Evolutionary conservation across 108 stramenopile genomes (phyloP).

Genomic region (Nannochloropsis oceanica): DNA sequence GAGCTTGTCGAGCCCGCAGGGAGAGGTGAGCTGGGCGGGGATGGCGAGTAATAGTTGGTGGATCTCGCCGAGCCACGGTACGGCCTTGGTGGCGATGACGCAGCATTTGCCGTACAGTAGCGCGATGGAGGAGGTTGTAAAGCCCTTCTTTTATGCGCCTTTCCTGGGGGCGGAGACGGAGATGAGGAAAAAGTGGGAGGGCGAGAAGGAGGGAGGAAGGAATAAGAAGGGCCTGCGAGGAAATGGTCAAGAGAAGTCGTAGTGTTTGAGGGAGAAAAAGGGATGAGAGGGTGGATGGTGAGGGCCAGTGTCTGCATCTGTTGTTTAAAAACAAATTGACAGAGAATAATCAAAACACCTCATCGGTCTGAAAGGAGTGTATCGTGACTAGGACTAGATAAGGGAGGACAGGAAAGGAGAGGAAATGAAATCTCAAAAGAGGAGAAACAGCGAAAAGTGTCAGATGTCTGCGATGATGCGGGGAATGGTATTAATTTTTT

Average conservation of each 20-base stretch:
- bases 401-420: too few relatives aligned
- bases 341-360: too few relatives aligned
- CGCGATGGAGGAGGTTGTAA: not conserved
- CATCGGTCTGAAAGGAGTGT: too few relatives aligned
- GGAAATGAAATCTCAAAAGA: too few relatives aligned
- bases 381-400: too few relatives aligned
- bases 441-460: too few relatives aligned
- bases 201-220: not conserved
- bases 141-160: not conserved
- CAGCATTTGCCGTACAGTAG: not conserved
- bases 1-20: not conserved
- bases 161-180: not conserved
- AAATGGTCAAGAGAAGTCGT: not conserved
- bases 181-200: not conserved
- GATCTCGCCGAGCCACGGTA: not conserved
- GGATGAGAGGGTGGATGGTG: not conserved
- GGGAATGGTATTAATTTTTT: too few relatives aligned
- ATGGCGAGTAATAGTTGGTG: not conserved
- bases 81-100: not conserved
- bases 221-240: not conserved
- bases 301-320: too few relatives aligned
- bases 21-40: not conserved
- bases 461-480: too few relatives aligned
- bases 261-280: not conserved
- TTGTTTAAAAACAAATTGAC: too few relatives aligned